Evolutionary conservation across 441 rosid genomes (phyloP).

Genomic region (Syzygium malaccense): DNA sequence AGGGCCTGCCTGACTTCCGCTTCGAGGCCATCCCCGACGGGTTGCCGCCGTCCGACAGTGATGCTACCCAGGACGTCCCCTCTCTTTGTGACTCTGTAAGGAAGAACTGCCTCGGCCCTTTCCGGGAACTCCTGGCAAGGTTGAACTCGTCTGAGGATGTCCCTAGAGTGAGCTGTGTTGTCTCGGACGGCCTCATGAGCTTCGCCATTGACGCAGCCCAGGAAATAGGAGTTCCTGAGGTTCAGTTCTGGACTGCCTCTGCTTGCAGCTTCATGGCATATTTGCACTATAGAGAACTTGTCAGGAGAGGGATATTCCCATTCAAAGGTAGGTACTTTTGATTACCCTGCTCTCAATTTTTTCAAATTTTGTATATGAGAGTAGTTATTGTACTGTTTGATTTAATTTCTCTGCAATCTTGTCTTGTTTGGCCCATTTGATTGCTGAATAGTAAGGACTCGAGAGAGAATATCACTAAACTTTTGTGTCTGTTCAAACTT

Average conservation of each 20-base stretch:
- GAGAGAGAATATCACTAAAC: neutral
- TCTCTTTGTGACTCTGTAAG: neutral
- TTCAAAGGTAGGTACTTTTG: constrained; percentile 4
- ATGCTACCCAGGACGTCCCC: constrained; percentile 19
- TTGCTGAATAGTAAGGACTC: neutral
- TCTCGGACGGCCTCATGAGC: constrained; percentile 25
- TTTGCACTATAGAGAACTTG: constrained; percentile 14
- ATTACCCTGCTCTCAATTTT: neutral
- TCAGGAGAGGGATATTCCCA: constrained; percentile 14
- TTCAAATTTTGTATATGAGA: neutral
- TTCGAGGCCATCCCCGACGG: constrained; percentile 31
- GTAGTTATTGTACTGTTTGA: neutral
- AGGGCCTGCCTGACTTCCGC: constrained; percentile 6
- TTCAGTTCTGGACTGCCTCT: constrained; percentile 31
- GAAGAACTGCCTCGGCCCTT: constrained; percentile 13
- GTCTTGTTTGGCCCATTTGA: neutral
- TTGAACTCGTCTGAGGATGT: neutral
- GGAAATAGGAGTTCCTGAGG: constrained; percentile 8
- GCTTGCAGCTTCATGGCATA: constrained; percentile 21
- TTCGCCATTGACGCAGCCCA: constrained; percentile 15
- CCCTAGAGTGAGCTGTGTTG: constrained; percentile 16
- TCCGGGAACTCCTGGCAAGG: constrained; percentile 7
- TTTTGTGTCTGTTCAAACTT: fast-evolving
- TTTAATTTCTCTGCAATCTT: neutral
- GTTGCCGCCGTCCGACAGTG: constrained; percentile 7